Evolutionary conservation across 2,329 filamentous ascomycete species (phyloP).

Genomic region (Colletotrichum destructivum): DNA sequence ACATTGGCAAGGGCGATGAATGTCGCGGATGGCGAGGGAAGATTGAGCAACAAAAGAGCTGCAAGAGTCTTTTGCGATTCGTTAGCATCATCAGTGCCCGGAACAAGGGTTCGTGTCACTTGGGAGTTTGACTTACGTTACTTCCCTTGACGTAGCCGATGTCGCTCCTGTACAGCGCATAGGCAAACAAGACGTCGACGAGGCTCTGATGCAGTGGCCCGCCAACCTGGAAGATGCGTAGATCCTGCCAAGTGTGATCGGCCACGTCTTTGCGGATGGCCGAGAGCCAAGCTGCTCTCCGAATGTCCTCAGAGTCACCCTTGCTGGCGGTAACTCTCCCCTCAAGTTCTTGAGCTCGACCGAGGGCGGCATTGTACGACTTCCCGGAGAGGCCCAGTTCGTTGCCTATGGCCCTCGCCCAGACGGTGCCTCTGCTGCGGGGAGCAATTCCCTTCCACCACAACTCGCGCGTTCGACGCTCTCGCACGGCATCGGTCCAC

Average conservation of each 20-base stretch:
- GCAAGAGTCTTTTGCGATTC: slow-evolving; percentile 73
- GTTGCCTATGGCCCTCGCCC: slow-evolving; percentile 81
- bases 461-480: slow-evolving; percentile 79
- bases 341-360: slow-evolving; percentile 76
- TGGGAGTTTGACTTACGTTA: slow-evolving; percentile 71
- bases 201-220: slow-evolving; percentile 78
- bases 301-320: slow-evolving; percentile 67
- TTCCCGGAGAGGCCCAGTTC: slow-evolving; percentile 76
- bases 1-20: slow-evolving; percentile 84
- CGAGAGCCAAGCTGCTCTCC: slow-evolving; percentile 73
- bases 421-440: slow-evolving; percentile 77
- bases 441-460: slow-evolving; percentile 88
- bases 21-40: slow-evolving; percentile 72
- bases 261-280: slow-evolving; percentile 76
- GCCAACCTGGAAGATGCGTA: slow-evolving; percentile 79
- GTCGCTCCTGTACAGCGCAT: slow-evolving; percentile 86
- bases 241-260: slow-evolving; percentile 77
- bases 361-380: slow-evolving; percentile 80
- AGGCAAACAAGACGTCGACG: slow-evolving; percentile 82
- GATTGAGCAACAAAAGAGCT: slow-evolving; percentile 80
- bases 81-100: slow-evolving; percentile 42
- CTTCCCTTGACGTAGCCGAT: slow-evolving; percentile 84
- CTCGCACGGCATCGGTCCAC: slow-evolving; percentile 79
- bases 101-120: slow-evolving; percentile 1
- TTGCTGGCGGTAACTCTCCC: slow-evolving; percentile 67